A percentile compares a stretch with the other conserved stretches of the same genome.
Conservation (phyloP, 2,329 filamentous ascomycete species). For the Pestalotiopsis sp. region DNA sequence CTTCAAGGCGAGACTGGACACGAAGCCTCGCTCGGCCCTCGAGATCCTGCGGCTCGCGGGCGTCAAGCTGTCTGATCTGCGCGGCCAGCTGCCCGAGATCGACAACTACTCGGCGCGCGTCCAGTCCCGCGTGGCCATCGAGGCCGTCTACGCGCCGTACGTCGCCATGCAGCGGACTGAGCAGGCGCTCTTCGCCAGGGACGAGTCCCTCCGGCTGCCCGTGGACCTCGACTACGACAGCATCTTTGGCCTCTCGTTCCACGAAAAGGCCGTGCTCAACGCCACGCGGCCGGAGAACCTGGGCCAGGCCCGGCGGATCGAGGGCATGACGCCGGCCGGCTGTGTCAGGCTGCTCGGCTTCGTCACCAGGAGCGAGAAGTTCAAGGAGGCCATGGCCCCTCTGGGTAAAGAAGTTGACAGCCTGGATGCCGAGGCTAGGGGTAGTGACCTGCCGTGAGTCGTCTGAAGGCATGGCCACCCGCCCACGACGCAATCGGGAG, state of each 20-base stretch:
- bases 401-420: conserved; percentile 38
- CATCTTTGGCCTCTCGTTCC: conserved; percentile 75
- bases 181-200: conserved; percentile 69
- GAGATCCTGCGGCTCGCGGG: conserved; percentile 75
- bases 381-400: conserved; percentile 24
- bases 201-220: conserved; percentile 76
- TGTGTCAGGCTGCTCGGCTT: conserved; percentile 63
- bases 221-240: conserved; percentile 74
- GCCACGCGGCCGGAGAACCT: conserved; percentile 79
- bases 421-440: conserved; percentile 42
- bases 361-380: conserved; percentile 40
- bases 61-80: conserved; percentile 60
- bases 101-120: conserved; percentile 59
- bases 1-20: conserved; percentile 69
- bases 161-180: conserved; percentile 71
- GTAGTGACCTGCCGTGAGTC: conserved; percentile 30
- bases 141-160: conserved; percentile 86
- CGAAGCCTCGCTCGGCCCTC: conserved; percentile 70
- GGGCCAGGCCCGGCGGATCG: conserved; percentile 84
- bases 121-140: conserved; percentile 73
- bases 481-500: background rate
- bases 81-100: conserved; percentile 59
- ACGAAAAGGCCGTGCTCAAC: conserved; percentile 74
- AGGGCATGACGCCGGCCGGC: conserved; percentile 71
- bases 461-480: background rate